Evolutionary conservation across 176 grass and related monocot genomes (phyloP), one percentile per base, ranked within the genome.

Genomic region (Puccinellia tenuiflora): DNA sequence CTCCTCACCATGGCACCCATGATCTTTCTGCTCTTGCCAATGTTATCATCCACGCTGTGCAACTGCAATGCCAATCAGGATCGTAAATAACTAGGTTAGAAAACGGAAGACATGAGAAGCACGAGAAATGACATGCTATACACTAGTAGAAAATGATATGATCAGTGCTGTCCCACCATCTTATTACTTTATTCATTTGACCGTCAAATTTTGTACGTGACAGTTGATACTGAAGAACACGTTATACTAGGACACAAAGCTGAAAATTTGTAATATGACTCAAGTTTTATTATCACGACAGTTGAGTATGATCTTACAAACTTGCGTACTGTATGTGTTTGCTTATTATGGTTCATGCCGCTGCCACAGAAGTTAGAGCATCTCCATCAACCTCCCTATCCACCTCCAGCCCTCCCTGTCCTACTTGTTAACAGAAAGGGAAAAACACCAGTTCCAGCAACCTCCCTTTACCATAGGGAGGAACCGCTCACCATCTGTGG

Each of bases 11-110:
- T 98, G 68, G 79, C 85, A 4, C 84, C 55, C 13, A 95, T 88
- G 18, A 88, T 89, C 88, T 62, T 95, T 73, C 79, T 95, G 82
- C 95, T 91, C 82, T 93, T 95, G 22, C 85, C 61, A 43, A 98
- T 10, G 15, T 91, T 95, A 83, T 70, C 82, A 81, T 98, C 92
- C 48, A 88, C 90, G 0, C 55, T 85, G 26, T 93, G 56, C 68
- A 98, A 68, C 95, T 98, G 51, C 57, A 66, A 39, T 69, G 37
- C 11, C 38, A 86, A 29, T 37, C 21, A 90, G 81, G 53, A 24
- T 52, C 52, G 18, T 7, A 11, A 7, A 79, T 31, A 61, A n/a
- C 24, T 70, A 15, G n/a, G 76, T 50, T 29, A 18, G 20, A 64
- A 72, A 46, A 77, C 17, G n/a, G 25, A 70, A 53, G 20, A 55